Evolutionary conservation across 768 basidiomycete species (phyloP).

Genomic region (Amanita muscaria): DNA sequence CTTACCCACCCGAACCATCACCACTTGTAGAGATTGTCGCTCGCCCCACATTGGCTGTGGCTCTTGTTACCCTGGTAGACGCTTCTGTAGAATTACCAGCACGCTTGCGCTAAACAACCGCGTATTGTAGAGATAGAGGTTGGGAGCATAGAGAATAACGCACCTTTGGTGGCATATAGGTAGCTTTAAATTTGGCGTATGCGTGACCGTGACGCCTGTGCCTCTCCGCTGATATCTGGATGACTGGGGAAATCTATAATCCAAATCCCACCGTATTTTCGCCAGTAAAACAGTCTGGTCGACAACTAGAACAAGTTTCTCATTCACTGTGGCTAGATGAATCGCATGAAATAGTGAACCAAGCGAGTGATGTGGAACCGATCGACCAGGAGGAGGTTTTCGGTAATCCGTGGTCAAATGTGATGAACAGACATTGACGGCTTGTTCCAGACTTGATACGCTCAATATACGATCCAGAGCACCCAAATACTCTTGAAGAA

Average conservation of each 20-base stretch:
- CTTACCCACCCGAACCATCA: constrained; percentile 5
- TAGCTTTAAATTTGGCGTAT: constrained; percentile 11
- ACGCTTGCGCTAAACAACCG: constrained; percentile 47
- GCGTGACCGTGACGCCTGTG: constrained; percentile 20
- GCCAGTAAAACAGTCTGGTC: constrained; percentile 35
- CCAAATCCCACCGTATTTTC: constrained; percentile 83
- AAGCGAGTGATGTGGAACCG: constrained; percentile 48
- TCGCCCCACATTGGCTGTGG: constrained; percentile 38
- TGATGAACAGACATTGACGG: neutral
- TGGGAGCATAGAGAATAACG: constrained; percentile 1
- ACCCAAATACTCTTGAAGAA: constrained; percentile 89
- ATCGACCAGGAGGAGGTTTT: constrained; percentile 93
- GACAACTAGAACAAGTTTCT: constrained; percentile 31
- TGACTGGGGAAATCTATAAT: constrained; percentile 60
- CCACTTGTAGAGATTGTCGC: constrained; percentile 17
- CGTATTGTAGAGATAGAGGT: neutral
- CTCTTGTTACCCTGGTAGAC: constrained; percentile 31
- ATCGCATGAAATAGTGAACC: constrained; percentile 32
- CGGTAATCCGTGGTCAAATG: constrained; percentile 39
- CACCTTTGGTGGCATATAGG: constrained; percentile 31
- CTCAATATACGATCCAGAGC: constrained; percentile 91
- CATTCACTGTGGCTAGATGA: constrained; percentile 60
- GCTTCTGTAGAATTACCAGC: constrained; percentile 28
- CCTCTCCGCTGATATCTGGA: neutral
- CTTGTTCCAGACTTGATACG: constrained; percentile 68